These are phyloP conservation scores for Emmonsia crescens DNA, from an alignment of 2,329 filamentous ascomycete genomes.

Conservation along the genomic window DNA sequence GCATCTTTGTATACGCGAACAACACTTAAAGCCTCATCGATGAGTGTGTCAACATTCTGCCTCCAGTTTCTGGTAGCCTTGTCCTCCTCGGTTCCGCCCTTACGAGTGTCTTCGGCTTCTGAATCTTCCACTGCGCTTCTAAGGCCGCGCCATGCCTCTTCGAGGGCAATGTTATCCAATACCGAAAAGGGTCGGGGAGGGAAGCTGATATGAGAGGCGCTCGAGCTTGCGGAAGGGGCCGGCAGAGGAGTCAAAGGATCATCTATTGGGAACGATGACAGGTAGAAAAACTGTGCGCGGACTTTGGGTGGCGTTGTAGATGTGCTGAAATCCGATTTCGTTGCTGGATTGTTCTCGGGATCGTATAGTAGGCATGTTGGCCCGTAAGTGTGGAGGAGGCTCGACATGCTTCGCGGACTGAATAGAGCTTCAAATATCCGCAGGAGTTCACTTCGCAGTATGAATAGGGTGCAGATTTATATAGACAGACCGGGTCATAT, in stretches of 20 bases:
- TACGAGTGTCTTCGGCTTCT: constrained; percentile 10
- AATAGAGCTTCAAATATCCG: not conserved
- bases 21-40: not conserved
- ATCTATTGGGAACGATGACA: constrained; percentile 70
- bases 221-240: constrained; percentile 40
- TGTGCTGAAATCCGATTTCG: constrained; percentile 16
- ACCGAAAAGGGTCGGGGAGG: constrained; percentile 66
- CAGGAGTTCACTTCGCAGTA: not conserved
- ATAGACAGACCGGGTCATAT: not conserved
- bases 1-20: not conserved
- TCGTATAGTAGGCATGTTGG: constrained; percentile 44
- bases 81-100: not conserved
- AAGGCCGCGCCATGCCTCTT: constrained; percentile 63
- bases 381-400: constrained; percentile 48
- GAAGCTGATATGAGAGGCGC: constrained; percentile 42
- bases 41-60: not conserved
- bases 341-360: constrained; percentile 20
- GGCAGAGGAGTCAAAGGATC: constrained; percentile 66
- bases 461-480: not conserved
- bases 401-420: constrained; percentile 24
- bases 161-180: constrained; percentile 68
- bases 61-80: not conserved
- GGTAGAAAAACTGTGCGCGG: constrained; percentile 73
- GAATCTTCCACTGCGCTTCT: constrained; percentile 13
- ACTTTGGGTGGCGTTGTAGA: constrained; percentile 44